A percentile compares a stretch with the other conserved stretches of the same genome.
Evolutionary conservation across 495 filamentous ascomycete species (phyloP).

Genomic region (Penicillium canescens): DNA sequence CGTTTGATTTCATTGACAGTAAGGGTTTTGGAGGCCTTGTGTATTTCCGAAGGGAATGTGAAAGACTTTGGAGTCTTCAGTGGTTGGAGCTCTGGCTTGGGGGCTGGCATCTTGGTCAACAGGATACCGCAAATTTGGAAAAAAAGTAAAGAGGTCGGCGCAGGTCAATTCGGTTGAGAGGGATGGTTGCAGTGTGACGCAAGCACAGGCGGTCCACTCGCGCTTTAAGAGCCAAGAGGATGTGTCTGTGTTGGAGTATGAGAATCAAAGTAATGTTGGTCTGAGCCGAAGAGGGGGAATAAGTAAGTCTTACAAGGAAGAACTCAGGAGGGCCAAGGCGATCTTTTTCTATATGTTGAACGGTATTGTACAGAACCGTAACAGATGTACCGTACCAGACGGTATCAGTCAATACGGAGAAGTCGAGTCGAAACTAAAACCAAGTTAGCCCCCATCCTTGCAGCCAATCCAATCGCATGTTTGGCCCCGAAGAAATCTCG

Average conservation of each 20-base stretch:
- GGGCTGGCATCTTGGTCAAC: neutral
- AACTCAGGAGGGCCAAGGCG: neutral
- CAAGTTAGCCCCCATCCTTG: neutral
- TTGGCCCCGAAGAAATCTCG: neutral
- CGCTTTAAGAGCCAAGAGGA: neutral
- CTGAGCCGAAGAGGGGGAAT: slow-evolving; percentile 29
- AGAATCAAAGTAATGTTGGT: neutral
- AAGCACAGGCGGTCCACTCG: neutral
- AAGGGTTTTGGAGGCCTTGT: neutral
- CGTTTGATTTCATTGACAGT: slow-evolving; percentile 40
- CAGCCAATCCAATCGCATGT: slow-evolving; percentile 1
- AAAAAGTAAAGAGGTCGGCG: neutral
- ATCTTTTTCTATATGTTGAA: slow-evolving; percentile 2
- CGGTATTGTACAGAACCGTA: slow-evolving; percentile 1
- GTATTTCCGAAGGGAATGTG: slow-evolving; percentile 1
- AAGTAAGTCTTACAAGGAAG: slow-evolving; percentile 20
- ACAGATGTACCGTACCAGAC: neutral
- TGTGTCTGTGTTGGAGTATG: no score
- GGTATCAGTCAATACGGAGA: neutral
- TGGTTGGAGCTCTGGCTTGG: neutral
- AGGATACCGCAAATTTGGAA: neutral
- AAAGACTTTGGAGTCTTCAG: neutral
- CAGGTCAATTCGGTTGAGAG: neutral
- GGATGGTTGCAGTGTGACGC: slow-evolving; percentile 1
- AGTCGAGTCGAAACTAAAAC: neutral